Evolutionary conservation across 1,139 yeast species (phyloP).

Genomic region (Nakaseomyces kungkrabaensis): DNA sequence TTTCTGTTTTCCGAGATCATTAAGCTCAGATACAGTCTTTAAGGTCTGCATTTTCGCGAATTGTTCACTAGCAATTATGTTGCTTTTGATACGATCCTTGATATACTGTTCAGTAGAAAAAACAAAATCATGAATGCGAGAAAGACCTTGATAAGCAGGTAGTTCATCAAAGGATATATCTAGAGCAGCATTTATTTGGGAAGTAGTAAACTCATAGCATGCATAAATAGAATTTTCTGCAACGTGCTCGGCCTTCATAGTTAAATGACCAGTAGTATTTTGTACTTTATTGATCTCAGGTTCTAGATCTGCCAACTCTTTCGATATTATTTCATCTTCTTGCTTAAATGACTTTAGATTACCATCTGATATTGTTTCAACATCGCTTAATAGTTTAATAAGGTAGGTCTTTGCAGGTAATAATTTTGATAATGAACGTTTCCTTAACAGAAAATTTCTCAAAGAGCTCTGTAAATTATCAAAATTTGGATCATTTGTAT

Average conservation of each 20-base stretch:
- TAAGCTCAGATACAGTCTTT: constrained; percentile 51
- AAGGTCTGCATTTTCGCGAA: constrained; percentile 55
- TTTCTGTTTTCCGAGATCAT: constrained; percentile 48
- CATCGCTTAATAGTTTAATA: constrained; percentile 56
- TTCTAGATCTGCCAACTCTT: constrained; percentile 44
- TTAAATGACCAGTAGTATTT: constrained; percentile 42
- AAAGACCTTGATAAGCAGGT: constrained; percentile 52
- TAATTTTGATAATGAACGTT: constrained; percentile 78
- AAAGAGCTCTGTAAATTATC: constrained; percentile 77
- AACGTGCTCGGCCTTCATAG: constrained; percentile 50
- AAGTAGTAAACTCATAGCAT: constrained; percentile 53
- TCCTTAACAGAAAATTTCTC: constrained; percentile 78
- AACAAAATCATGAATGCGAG: constrained; percentile 63
- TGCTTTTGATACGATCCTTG: constrained; percentile 49
- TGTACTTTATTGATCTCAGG: constrained; percentile 56
- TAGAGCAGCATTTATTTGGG: constrained; percentile 45
- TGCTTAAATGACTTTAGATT: constrained; percentile 48
- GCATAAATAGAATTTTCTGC: constrained; percentile 53
- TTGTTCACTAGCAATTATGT: constrained; percentile 59
- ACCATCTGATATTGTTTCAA: constrained; percentile 47
- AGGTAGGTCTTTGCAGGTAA: constrained; percentile 88
- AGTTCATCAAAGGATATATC: constrained; percentile 50
- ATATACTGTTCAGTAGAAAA: constrained; percentile 57
- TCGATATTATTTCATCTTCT: constrained; percentile 38
- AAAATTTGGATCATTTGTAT: constrained; percentile 40